A percentile compares a stretch with the other conserved stretches of the same genome.
Evolutionary conservation across 2,329 filamentous ascomycete species (phyloP).

Genomic region (Huntiella abstrusa): DNA sequence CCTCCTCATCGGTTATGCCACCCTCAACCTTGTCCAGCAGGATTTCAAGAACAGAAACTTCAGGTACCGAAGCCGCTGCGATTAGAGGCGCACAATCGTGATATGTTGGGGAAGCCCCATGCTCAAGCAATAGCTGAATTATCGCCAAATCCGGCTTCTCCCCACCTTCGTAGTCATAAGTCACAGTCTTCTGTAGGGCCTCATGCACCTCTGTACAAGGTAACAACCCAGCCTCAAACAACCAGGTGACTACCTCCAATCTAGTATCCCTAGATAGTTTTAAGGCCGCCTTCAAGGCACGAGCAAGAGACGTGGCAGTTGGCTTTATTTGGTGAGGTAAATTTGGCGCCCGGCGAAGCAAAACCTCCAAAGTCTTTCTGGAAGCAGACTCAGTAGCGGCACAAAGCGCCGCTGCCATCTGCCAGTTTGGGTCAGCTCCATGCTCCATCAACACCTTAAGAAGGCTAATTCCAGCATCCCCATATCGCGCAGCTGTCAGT

Average conservation of each 20-base stretch:
- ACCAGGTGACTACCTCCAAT: slow-evolving; percentile 27
- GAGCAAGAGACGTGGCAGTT: slow-evolving; percentile 27
- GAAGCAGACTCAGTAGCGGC: slow-evolving; percentile 33
- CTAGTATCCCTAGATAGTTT: slow-evolving; percentile 29
- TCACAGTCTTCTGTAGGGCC: slow-evolving; percentile 31
- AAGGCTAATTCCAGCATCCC: slow-evolving; percentile 28
- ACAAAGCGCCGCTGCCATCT: slow-evolving; percentile 35
- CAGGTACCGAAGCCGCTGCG: neutral
- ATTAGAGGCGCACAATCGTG: slow-evolving; percentile 2
- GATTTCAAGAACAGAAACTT: no score
- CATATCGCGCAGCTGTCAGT: slow-evolving; percentile 31
- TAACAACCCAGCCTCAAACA: slow-evolving; percentile 32
- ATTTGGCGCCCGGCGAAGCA: slow-evolving; percentile 27
- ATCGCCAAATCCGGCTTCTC: slow-evolving; percentile 3
- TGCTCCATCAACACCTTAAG: slow-evolving; percentile 30
- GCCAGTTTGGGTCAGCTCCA: slow-evolving; percentile 36
- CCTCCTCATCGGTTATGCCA: slow-evolving; percentile 1
- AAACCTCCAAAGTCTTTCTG: slow-evolving; percentile 29
- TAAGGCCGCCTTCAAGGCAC: slow-evolving; percentile 35
- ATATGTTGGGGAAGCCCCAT: slow-evolving; percentile 5
- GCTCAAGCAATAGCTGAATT: slow-evolving; percentile 4
- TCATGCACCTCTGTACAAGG: slow-evolving; percentile 31
- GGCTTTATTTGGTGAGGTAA: slow-evolving; percentile 26
- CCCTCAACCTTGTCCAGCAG: neutral
- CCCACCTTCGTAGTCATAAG: slow-evolving; percentile 17